Evolutionary conservation across 441 rosid species (phyloP).

Genomic region (Cnidoscolus chayamansa): DNA sequence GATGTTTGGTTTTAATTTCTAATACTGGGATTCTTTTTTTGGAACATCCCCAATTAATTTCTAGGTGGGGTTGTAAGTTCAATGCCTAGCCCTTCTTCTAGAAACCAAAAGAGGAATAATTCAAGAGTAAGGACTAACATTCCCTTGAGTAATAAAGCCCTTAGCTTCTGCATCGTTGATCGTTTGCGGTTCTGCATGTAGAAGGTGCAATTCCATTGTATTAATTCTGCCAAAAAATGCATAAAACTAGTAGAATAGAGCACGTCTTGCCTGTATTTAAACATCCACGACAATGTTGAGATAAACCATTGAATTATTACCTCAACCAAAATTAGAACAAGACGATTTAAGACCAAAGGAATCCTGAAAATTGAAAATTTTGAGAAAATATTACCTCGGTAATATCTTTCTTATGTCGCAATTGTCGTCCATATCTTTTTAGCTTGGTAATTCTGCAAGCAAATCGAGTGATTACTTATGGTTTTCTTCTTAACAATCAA

Average conservation of each 20-base stretch:
- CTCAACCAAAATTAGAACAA: background rate
- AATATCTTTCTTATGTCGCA: too few relatives aligned
- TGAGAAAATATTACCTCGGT: too few relatives aligned
- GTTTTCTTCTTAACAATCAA: too few relatives aligned
- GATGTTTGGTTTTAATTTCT: too few relatives aligned
- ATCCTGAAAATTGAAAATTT: background rate
- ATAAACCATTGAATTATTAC: conserved; percentile 77
- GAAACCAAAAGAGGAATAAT: too few relatives aligned
- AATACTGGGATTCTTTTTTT: too few relatives aligned
- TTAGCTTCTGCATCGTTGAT: conserved; percentile 81
- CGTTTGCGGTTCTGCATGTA: conserved; percentile 52
- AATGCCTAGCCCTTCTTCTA: too few relatives aligned
- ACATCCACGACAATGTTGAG: conserved; percentile 70
- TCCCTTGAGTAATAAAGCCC: conserved; percentile 69
- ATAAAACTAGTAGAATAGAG: background rate
- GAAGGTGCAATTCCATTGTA: background rate
- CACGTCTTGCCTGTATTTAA: conserved; percentile 56
- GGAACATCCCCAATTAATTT: too few relatives aligned
- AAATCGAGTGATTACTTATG: too few relatives aligned
- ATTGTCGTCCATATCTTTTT: too few relatives aligned
- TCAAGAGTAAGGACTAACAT: conserved; percentile 37
- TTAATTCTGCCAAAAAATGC: background rate
- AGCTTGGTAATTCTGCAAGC: too few relatives aligned
- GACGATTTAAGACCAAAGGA: background rate
- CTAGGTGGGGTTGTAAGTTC: too few relatives aligned